phyloP scores from a whole-genome alignment of 495 filamentous ascomycete species.

The Neurospora discreta region DNA sequence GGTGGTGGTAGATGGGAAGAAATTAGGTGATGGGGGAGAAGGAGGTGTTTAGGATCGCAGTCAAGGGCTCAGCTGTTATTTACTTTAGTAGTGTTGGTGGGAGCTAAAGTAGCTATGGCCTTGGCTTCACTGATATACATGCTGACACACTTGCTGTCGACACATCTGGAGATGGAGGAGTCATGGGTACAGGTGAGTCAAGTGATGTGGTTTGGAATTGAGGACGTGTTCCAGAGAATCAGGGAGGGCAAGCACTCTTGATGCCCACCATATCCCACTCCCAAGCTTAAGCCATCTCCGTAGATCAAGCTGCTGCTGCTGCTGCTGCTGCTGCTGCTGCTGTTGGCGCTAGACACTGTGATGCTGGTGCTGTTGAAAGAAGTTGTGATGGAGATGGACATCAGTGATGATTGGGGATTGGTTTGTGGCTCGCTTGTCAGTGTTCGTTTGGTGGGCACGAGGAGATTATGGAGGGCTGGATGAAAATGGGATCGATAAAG shows the following conservation, averaged over 20 bases:
- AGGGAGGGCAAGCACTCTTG: background rate
- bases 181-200: background rate
- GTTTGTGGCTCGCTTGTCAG: background rate
- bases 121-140: background rate
- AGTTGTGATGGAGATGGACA: background rate
- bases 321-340: background rate
- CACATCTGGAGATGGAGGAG: background rate
- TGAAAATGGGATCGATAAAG: no score
- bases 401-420: background rate
- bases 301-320: background rate
- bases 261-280: background rate
- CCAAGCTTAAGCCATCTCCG: background rate
- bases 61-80: background rate
- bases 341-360: no score
- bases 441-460: background rate
- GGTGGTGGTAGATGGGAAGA: background rate
- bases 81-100: background rate
- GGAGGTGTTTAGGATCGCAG: background rate
- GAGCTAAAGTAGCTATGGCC: background rate
- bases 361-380: background rate
- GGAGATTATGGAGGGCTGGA: background rate
- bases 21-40: background rate
- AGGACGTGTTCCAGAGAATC: rapidly evolving
- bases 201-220: background rate
- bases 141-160: background rate